Percentiles rank a stretch among this genome's conserved stretches.
These are phyloP conservation scores for Vaccinium macrocarpon DNA, from an alignment of 148 eudicot genomes.

Conservation along the genomic window DNA sequence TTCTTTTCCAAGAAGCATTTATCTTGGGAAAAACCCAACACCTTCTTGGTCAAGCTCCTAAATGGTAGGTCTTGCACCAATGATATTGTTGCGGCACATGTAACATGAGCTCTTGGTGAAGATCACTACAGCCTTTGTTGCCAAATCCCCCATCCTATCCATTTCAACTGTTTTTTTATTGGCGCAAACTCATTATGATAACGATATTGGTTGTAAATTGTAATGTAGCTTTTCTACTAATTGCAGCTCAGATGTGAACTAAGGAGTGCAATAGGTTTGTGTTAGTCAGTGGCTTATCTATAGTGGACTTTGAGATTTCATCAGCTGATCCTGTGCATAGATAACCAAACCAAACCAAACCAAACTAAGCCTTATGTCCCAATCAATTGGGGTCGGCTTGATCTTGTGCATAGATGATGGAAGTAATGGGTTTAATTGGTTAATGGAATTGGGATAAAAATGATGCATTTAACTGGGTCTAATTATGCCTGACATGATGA, in stretches of 20 bases:
- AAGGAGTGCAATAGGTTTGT: neutral
- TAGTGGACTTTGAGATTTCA: constrained; percentile 15
- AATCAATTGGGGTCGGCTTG: too few species aligned
- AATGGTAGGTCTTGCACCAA: constrained; percentile 51
- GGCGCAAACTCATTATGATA: neutral
- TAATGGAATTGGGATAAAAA: too few species aligned
- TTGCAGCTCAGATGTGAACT: neutral
- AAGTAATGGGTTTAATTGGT: too few species aligned
- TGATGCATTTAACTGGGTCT: constrained; percentile 12
- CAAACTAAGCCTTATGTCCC: too few species aligned
- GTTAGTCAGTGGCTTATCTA: constrained; percentile 5
- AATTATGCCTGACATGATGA: constrained; percentile 36
- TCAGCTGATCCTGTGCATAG: neutral
- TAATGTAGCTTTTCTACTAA: too few species aligned
- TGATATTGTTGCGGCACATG: constrained; percentile 41
- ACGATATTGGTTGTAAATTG: too few species aligned
- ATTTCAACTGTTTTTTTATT: constrained; percentile 11
- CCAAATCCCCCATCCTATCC: constrained; percentile 35
- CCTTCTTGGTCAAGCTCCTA: constrained; percentile 40
- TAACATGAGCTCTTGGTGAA: constrained; percentile 54
- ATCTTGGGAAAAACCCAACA: too few species aligned
- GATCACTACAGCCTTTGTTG: constrained; percentile 48
- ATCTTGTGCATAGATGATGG: neutral
- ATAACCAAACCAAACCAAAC: too few species aligned
- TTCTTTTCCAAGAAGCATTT: too few species aligned